Evolutionary conservation across 768 basidiomycete species (phyloP), one percentile per base, ranked within the genome.

Genomic region (Artomyces pyxidatus): DNA sequence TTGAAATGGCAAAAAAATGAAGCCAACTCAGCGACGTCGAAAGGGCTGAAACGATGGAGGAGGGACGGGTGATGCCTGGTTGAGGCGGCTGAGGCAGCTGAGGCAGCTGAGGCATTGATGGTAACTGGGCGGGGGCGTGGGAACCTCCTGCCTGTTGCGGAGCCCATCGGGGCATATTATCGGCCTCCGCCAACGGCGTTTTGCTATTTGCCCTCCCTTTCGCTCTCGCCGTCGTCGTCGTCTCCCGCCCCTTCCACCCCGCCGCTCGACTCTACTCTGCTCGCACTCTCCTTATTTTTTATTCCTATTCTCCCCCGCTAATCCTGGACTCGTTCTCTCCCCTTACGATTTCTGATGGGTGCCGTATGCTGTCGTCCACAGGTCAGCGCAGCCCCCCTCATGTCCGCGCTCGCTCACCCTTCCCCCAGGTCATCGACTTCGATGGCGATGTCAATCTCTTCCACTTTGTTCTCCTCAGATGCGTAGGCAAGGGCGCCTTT

Each of bases 401-500:
- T 37, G 35, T 10, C 12, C 42, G 26, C 28, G 40, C n/a, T 37
- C 46, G 28, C 46, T 42, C 37, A 19, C 43, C 17, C 25, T 42
- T 19, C 37, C 38, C 46, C 37, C 54, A 95, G 89, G 89, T 89
- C 55, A 85, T 94, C 68, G 92, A 95, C 73, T 95, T 93, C 63
- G 91, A 94, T 58, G 90, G 88, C 56, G 91, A 95, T 54, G 85
- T 92, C 63, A 95, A 91, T 63, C 83, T 99, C 49, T 99, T 96
- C 66, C 96, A 99, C 63, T 99, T 99, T 63, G 78, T 89, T 54
- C 83, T 99, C 35, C 68, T 98, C 17, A 76, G 95, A 59, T 94
- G 91, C 56, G 94, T 99, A n/a, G 95, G 95, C 19, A 97, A 97
- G 66, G 95, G 95, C 44, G 95, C 95, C 1, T 98, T 99, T 67